Conservation (phyloP, 2,329 filamentous ascomycete genomes). For the Plectosphaerella sp. region DNA sequence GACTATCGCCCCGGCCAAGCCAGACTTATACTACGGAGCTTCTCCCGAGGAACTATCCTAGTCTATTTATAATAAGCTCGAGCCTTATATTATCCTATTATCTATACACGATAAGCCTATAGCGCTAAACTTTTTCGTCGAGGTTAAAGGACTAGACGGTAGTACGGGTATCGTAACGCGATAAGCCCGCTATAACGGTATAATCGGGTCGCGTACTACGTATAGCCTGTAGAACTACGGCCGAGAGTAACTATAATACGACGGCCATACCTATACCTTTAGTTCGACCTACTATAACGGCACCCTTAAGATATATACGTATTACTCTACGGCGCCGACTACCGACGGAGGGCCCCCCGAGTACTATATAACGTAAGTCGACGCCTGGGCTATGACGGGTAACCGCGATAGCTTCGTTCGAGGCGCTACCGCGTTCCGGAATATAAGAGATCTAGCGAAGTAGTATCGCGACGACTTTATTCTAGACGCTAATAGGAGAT, state of each 20-base stretch:
- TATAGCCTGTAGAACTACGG: slow-evolving; percentile 30
- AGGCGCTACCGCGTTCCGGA: slow-evolving; percentile 3
- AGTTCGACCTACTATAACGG: slow-evolving; percentile 31
- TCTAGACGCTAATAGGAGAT: slow-evolving; percentile 1
- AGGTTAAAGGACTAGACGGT: slow-evolving; percentile 29
- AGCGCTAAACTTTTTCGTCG: slow-evolving; percentile 36
- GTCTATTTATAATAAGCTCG: slow-evolving; percentile 17
- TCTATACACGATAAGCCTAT: slow-evolving; percentile 21
- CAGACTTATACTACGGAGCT: slow-evolving; percentile 26
- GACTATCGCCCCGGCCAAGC: slow-evolving; percentile 19
- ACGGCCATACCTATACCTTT: slow-evolving; percentile 32
- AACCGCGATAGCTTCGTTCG: slow-evolving; percentile 1
- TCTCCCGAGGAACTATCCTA: slow-evolving; percentile 17
- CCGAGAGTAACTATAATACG: slow-evolving; percentile 23
- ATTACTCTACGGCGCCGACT: slow-evolving; percentile 26
- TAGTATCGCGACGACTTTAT: slow-evolving; percentile 4
- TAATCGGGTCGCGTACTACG: slow-evolving; percentile 29
- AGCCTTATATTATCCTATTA: slow-evolving; percentile 23
- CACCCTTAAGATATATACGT: slow-evolving; percentile 30
- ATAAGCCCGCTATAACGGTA: slow-evolving; percentile 32
- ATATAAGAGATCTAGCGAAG: slow-evolving; percentile 5
- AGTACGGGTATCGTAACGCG: slow-evolving; percentile 20
- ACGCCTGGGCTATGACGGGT: slow-evolving; percentile 10
- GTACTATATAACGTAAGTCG: slow-evolving; percentile 36
- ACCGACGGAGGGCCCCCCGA: slow-evolving; percentile 22